These are phyloP conservation scores for Pontederia paniculata DNA, from an alignment of 176 grass and related monocot species.

Conservation along the genomic window DNA sequence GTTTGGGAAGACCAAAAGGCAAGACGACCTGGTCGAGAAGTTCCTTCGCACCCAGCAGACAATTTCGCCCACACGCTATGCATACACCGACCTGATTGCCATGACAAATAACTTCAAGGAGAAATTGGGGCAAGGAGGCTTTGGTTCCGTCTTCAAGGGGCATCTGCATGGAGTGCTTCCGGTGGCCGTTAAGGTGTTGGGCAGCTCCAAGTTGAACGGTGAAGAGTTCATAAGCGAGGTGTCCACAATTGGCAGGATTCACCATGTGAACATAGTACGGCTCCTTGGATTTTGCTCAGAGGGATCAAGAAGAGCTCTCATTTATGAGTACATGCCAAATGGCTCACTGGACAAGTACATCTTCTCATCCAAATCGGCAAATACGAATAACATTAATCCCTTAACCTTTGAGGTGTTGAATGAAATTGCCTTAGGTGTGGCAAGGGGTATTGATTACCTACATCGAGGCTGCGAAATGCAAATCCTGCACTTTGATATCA, in stretches of 20 bases:
- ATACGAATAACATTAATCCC: background rate
- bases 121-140: background rate
- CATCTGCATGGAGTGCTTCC: background rate
- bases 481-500: conserved; percentile 4
- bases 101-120: no score
- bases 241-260: no score
- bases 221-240: background rate
- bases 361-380: background rate
- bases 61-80: background rate
- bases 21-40: background rate
- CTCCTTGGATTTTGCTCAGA: conserved; percentile 1
- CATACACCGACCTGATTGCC: background rate
- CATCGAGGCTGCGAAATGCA: background rate
- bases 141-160: background rate
- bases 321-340: no score
- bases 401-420: no score
- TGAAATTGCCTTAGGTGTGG: no score
- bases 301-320: background rate
- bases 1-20: background rate
- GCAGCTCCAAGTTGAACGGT: background rate
- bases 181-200: background rate
- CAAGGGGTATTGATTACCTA: no score
- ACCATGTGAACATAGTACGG: no score
- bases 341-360: background rate
- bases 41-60: background rate